These are phyloP conservation scores for Termitomyces sp. DNA, from an alignment of 768 basidiomycete species.

Conservation along the genomic window DNA sequence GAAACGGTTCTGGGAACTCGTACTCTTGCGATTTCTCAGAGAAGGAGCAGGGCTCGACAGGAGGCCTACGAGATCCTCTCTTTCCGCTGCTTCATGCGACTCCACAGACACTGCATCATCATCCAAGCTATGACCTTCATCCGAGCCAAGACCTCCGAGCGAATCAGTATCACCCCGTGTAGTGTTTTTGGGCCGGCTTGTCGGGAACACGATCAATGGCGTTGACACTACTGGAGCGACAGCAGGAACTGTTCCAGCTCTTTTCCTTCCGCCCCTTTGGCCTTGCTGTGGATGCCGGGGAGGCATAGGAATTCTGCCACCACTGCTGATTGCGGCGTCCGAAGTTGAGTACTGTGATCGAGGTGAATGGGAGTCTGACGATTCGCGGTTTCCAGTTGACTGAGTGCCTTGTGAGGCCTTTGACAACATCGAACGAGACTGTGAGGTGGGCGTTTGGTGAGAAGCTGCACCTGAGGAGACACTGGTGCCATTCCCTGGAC, in stretches of 20 bases:
- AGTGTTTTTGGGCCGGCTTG: conserved; percentile 15
- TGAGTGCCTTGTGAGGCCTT: conserved; percentile 42
- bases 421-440: conserved; percentile 31
- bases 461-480: conserved; percentile 38
- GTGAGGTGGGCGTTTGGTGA: conserved; percentile 31
- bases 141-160: conserved; percentile 8
- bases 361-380: conserved; percentile 56
- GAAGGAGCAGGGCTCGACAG: conserved; percentile 51
- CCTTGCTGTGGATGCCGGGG: conserved; percentile 34
- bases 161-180: conserved; percentile 15
- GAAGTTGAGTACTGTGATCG: conserved; percentile 33
- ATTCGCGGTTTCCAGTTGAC: conserved; percentile 62
- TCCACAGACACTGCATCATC: conserved; percentile 47
- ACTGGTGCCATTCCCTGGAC: conserved; percentile 42
- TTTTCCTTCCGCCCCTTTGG: conserved; percentile 23
- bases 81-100: conserved; percentile 57
- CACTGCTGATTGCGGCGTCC: conserved; percentile 31
- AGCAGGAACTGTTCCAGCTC: conserved; percentile 31
- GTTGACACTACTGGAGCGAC: conserved; percentile 19
- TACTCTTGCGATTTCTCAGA: conserved; percentile 36
- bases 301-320: conserved; percentile 39
- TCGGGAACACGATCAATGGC: conserved; percentile 23
- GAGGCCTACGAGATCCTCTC: conserved; percentile 59
- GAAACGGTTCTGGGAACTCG: conserved; percentile 25
- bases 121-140: conserved; percentile 24